phyloP scores from a whole-genome alignment of 495 filamentous ascomycete species.

The Ascodesmis nigricans region DNA sequence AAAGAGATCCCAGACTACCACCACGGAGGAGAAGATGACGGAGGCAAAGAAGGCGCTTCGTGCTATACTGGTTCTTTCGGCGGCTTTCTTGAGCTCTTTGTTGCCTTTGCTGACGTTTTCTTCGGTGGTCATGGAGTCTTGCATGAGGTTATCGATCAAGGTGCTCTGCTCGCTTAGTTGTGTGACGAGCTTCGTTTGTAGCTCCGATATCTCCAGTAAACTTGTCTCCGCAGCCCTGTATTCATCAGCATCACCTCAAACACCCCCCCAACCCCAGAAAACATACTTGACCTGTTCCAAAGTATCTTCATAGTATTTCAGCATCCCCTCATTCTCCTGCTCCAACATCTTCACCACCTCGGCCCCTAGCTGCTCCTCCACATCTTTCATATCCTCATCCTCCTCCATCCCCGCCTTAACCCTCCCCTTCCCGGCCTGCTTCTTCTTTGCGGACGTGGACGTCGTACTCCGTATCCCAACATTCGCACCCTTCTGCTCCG shows the following conservation, averaged over 20 bases:
- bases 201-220: constrained; percentile 73
- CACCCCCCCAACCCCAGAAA: no score
- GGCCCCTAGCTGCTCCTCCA: constrained; percentile 41
- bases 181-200: constrained; percentile 68
- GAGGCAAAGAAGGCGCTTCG: constrained; percentile 77
- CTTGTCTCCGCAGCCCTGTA: constrained; percentile 82
- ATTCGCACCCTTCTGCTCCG: no score
- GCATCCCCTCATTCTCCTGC: constrained; percentile 76
- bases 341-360: constrained; percentile 87
- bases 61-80: constrained; percentile 59
- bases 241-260: no score
- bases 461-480: no score
- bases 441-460: constrained; percentile 11
- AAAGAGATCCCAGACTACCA: constrained; percentile 85
- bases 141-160: constrained; percentile 70
- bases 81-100: constrained; percentile 69
- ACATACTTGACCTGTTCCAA: constrained; percentile 86
- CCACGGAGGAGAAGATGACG: constrained; percentile 51
- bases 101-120: constrained; percentile 82
- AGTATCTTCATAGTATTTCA: constrained; percentile 76
- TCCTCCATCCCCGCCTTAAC: constrained; percentile 4
- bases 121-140: constrained; percentile 54
- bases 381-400: constrained; percentile 27
- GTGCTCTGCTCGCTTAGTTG: constrained; percentile 70
- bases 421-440: no score